Evolutionary conservation across 352 stramenopile genomes (phyloP).

Genomic region (Globisporangium nodosum): DNA sequence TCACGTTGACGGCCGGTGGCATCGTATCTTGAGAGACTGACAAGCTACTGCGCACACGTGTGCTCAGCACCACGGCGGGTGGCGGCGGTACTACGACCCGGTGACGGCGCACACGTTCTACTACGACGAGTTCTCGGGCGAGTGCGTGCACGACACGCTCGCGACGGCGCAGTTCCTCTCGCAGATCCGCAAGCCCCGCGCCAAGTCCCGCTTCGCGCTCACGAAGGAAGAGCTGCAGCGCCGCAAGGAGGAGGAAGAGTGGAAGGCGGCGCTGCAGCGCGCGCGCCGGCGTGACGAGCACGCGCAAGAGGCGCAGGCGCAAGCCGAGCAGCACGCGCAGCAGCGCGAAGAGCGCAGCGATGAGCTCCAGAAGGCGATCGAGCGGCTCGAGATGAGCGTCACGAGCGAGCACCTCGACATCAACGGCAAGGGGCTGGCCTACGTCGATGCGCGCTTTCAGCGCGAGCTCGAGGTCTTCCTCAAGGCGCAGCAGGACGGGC

Average conservation of each 20-base stretch:
- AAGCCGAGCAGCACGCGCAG: conserved; percentile 12
- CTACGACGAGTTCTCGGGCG: conserved; percentile 54
- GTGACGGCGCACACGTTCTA: conserved; percentile 55
- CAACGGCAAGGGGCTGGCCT: conserved; percentile 34
- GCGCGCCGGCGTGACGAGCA: conserved; percentile 33
- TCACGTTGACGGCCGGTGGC: background rate
- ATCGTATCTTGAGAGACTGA: background rate
- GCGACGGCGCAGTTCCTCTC: conserved; percentile 31
- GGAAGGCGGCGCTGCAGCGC: conserved; percentile 51
- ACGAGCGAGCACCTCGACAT: conserved; percentile 49
- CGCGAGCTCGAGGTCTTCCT: conserved; percentile 58
- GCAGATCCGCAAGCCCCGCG: conserved; percentile 26
- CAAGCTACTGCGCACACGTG: background rate
- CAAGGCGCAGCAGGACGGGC: conserved; percentile 23
- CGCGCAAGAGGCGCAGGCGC: conserved; percentile 17
- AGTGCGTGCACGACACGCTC: conserved; percentile 55
- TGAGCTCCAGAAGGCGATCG: conserved; percentile 31
- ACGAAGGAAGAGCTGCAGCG: conserved; percentile 39
- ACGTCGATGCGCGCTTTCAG: conserved; percentile 55
- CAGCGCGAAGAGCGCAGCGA: conserved; percentile 26
- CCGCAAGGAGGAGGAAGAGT: conserved; percentile 58
- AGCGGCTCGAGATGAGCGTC: conserved; percentile 42
- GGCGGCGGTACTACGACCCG: conserved; percentile 57
- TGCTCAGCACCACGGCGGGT: conserved; percentile 27
- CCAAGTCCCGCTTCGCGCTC: conserved; percentile 23